These are phyloP conservation scores for Suhomyces guaymorum DNA, from an alignment of 1,139 yeast species.

Conservation along the genomic window DNA sequence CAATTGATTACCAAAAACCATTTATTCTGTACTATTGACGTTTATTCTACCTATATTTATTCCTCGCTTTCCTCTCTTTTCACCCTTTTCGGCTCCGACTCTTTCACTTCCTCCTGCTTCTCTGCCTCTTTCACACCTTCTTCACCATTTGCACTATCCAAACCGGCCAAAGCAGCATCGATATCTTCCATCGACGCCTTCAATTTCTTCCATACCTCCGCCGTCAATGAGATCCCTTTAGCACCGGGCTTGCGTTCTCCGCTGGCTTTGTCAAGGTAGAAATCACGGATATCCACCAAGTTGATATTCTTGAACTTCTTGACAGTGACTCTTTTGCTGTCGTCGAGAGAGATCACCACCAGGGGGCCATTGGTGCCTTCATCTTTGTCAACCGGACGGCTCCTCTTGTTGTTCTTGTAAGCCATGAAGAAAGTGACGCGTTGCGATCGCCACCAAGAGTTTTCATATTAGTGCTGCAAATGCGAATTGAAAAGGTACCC, in stretches of 20 bases:
- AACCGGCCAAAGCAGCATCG: constrained; percentile 54
- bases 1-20: too few relatives aligned
- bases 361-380: not conserved
- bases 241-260: constrained; percentile 73
- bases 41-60: too few relatives aligned
- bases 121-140: not conserved
- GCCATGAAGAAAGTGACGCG: constrained; percentile 12
- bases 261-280: constrained; percentile 60
- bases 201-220: constrained; percentile 64
- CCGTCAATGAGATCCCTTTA: constrained; percentile 80
- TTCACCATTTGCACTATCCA: constrained; percentile 21
- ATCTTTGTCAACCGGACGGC: not conserved
- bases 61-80: too few relatives aligned
- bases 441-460: too few relatives aligned
- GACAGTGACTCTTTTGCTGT: constrained; percentile 70
- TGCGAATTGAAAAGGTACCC: too few relatives aligned
- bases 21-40: too few relatives aligned
- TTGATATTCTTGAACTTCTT: constrained; percentile 64
- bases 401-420: constrained; percentile 9
- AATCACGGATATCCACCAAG: constrained; percentile 80
- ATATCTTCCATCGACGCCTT: constrained; percentile 56
- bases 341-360: constrained; percentile 45
- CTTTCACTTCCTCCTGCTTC: too few relatives aligned
- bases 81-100: too few relatives aligned
- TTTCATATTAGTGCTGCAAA: too few relatives aligned